phyloP scores from a whole-genome alignment of 2,329 filamentous ascomycete genomes.

The Colletotrichum liriopes region DNA sequence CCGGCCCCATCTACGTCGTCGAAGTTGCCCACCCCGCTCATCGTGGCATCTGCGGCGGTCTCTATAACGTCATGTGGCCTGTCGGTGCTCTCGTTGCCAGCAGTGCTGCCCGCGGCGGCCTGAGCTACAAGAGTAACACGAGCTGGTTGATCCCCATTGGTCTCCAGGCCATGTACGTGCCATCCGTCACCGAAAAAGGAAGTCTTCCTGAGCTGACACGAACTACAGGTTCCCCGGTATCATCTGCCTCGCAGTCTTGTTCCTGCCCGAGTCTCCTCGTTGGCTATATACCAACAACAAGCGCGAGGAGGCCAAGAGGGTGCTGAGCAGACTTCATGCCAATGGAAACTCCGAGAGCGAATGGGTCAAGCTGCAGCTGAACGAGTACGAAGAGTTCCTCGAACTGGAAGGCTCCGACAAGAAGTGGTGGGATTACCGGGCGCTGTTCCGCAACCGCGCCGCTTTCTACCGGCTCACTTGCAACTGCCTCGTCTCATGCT shows the following conservation, averaged over 20 bases:
- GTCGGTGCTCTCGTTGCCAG: constrained; percentile 62
- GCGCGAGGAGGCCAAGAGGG: constrained; percentile 47
- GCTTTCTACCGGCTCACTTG: constrained; percentile 61
- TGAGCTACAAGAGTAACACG: constrained; percentile 48
- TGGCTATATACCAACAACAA: constrained; percentile 58
- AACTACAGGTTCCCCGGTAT: constrained; percentile 52
- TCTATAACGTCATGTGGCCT: constrained; percentile 57
- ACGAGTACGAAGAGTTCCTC: constrained; percentile 60
- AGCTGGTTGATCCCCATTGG: constrained; percentile 59
- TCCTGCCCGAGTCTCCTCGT: constrained; percentile 56
- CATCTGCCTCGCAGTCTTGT: constrained; percentile 51
- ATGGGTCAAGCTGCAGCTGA: constrained; percentile 56
- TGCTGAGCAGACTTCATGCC: constrained; percentile 59
- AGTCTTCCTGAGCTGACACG: constrained; percentile 43
- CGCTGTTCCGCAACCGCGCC: constrained; percentile 57
- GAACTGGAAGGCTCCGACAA: constrained; percentile 61
- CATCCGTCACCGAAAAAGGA: background rate
- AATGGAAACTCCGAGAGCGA: constrained; percentile 56
- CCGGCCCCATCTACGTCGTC: constrained; percentile 75
- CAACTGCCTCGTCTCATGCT: constrained; percentile 59
- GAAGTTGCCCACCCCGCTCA: constrained; percentile 76
- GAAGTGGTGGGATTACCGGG: constrained; percentile 65
- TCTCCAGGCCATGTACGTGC: constrained; percentile 50
- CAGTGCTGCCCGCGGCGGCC: constrained; percentile 60
- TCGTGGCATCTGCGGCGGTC: constrained; percentile 73